Conservation (phyloP, 495 filamentous ascomycete species). For the Neurospora sp. region DNA sequence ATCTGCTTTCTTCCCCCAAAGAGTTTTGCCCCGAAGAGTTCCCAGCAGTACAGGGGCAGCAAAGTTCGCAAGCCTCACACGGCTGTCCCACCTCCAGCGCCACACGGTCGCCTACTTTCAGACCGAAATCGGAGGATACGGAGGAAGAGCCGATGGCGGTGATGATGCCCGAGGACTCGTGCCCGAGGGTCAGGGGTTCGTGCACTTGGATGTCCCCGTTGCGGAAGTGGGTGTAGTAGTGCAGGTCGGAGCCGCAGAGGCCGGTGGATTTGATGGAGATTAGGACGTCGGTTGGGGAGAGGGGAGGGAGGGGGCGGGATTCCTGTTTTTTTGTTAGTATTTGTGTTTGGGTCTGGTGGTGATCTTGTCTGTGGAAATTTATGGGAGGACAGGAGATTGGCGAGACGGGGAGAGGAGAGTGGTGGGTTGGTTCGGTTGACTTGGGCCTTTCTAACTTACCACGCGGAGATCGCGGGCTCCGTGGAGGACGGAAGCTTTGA, state of each 20-base stretch:
- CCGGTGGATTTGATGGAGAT: constrained; percentile 49
- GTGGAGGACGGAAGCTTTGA: constrained; percentile 59
- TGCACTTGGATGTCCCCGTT: constrained; percentile 56
- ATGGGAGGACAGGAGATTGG: background rate
- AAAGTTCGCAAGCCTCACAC: constrained; percentile 51
- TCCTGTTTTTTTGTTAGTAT: constrained; percentile 26
- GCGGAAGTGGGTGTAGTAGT: constrained; percentile 58
- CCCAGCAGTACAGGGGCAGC: too few relatives aligned
- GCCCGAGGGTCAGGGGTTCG: constrained; percentile 53
- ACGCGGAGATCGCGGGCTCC: constrained; percentile 57
- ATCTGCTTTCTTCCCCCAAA: constrained; percentile 42
- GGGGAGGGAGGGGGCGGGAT: constrained; percentile 30
- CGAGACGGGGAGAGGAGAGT: background rate
- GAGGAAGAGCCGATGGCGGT: constrained; percentile 36
- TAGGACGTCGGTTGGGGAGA: constrained; percentile 43
- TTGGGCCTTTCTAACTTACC: constrained; percentile 29
- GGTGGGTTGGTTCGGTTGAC: too few relatives aligned
- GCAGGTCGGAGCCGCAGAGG: constrained; percentile 59
- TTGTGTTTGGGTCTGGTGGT: background rate
- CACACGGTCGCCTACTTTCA: constrained; percentile 59
- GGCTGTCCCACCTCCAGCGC: constrained; percentile 76
- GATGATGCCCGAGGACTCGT: constrained; percentile 51
- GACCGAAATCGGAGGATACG: constrained; percentile 17
- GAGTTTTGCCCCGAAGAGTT: too few relatives aligned
- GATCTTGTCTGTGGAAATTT: background rate